Conservation (phyloP, 306 rosid genomes). For the Prunus fruticosa region DNA sequence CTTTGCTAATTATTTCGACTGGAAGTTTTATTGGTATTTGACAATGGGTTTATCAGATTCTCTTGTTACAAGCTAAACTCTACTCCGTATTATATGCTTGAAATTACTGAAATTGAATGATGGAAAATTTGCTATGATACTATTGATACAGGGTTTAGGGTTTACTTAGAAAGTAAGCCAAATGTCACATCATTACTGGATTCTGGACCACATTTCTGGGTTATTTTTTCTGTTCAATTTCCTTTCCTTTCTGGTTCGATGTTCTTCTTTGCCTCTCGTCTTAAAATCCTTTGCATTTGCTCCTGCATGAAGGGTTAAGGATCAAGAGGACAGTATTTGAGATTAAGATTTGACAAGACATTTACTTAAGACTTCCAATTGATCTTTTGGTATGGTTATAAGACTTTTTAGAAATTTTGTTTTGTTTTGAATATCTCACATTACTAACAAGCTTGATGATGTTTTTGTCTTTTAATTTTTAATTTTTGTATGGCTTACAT, state of each 20-base stretch:
- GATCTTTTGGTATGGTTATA: background rate
- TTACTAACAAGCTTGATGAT: background rate
- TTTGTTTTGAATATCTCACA: background rate
- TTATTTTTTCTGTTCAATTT: background rate
- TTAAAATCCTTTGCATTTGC: background rate
- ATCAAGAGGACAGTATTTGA: background rate
- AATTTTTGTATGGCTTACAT: background rate
- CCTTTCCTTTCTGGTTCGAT: background rate
- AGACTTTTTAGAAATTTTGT: background rate
- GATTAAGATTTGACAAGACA: background rate
- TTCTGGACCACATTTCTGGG: background rate
- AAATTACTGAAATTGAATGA: background rate
- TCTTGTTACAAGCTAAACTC: background rate
- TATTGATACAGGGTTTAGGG: background rate
- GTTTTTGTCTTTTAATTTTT: background rate
- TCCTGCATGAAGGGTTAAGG: background rate
- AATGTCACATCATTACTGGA: background rate
- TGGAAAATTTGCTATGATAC: background rate
- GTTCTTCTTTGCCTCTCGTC: background rate
- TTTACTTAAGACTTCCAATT: background rate
- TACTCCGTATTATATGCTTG: background rate
- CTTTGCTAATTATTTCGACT: background rate
- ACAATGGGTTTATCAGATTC: background rate
- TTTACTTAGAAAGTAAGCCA: background rate
- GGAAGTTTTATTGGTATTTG: background rate